These are phyloP conservation scores for Coccomyxa subellipsoidea DNA, from an alignment of 163 green algal species.

Conservation along the genomic window DNA sequence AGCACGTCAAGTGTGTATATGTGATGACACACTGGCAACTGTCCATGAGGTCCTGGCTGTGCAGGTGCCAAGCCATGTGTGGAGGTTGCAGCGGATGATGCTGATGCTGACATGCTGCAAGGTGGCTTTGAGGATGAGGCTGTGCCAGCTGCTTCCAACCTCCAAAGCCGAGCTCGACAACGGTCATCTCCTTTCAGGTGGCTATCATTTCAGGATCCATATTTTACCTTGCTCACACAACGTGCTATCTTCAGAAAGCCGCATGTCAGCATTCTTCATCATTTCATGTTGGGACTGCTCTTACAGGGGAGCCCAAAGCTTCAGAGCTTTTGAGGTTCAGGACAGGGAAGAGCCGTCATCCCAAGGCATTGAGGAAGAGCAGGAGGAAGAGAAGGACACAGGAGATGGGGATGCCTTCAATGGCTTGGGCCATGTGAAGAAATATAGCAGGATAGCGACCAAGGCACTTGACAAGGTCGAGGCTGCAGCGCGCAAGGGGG, in stretches of 20 bases:
- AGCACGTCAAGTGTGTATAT: too few species aligned
- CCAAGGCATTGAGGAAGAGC: not conserved
- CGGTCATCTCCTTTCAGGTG: too few species aligned
- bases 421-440: not conserved
- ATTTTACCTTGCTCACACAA: too few species aligned
- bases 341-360: not conserved
- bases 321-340: not conserved
- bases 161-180: not conserved
- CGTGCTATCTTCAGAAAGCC: too few species aligned
- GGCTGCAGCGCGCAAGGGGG: not conserved
- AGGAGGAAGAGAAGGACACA: not conserved
- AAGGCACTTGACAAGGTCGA: not conserved
- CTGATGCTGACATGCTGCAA: not conserved
- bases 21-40: too few species aligned
- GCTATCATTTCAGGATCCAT: too few species aligned
- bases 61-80: not conserved
- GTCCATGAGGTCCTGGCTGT: too few species aligned
- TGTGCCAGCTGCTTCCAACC: not conserved
- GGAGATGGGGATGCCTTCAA: not conserved
- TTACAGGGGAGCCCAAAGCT: not conserved
- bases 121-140: not conserved
- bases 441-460: not conserved
- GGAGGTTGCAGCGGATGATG: not conserved
- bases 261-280: too few species aligned
- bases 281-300: not conserved